Percentiles rank a stretch among this genome's conserved stretches.
Evolutionary conservation across 352 stramenopile species (phyloP).

Genomic region (Phytophthora hybrid): DNA sequence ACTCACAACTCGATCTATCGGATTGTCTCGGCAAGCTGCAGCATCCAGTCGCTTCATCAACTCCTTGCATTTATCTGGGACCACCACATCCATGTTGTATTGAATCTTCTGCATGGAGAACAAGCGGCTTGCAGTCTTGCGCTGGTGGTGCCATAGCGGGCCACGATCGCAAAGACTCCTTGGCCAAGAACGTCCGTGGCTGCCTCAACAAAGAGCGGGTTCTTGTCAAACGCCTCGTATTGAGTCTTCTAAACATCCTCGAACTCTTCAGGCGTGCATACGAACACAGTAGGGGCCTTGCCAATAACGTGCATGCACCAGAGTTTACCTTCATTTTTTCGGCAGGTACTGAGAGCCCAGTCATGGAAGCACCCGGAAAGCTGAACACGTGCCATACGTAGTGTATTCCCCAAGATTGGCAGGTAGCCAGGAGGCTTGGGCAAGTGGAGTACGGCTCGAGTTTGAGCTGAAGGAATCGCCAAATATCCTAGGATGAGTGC

Average conservation of each 20-base stretch:
- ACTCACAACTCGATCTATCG: slow-evolving; percentile 33
- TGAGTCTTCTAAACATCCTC: slow-evolving; percentile 55
- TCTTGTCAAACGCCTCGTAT: slow-evolving; percentile 53
- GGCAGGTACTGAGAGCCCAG: slow-evolving; percentile 44
- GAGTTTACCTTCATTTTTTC: slow-evolving; percentile 29
- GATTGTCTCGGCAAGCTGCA: slow-evolving; percentile 10
- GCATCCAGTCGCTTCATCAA: slow-evolving; percentile 24
- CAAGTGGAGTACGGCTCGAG: slow-evolving; percentile 35
- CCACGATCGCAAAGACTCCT: slow-evolving; percentile 48
- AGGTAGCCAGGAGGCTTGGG: slow-evolving; percentile 54
- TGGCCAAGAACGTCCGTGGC: no score
- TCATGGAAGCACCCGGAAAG: slow-evolving; percentile 56
- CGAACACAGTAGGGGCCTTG: slow-evolving; percentile 37
- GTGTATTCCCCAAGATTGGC: slow-evolving; percentile 59
- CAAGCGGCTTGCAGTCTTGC: slow-evolving; percentile 45
- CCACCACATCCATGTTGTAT: slow-evolving; percentile 32
- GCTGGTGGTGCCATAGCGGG: slow-evolving; percentile 45
- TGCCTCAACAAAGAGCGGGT: slow-evolving; percentile 38
- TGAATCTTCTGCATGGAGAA: slow-evolving; percentile 39
- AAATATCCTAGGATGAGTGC: slow-evolving; percentile 37
- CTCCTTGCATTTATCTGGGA: slow-evolving; percentile 23
- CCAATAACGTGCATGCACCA: slow-evolving; percentile 63
- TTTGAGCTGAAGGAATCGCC: slow-evolving; percentile 29
- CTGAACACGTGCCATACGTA: slow-evolving; percentile 53
- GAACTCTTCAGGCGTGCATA: slow-evolving; percentile 12